Percentiles rank a stretch among this genome's conserved stretches.
Evolutionary conservation across 805 yeast species (phyloP).

Genomic region (Wickerhamiella qilinensis): DNA sequence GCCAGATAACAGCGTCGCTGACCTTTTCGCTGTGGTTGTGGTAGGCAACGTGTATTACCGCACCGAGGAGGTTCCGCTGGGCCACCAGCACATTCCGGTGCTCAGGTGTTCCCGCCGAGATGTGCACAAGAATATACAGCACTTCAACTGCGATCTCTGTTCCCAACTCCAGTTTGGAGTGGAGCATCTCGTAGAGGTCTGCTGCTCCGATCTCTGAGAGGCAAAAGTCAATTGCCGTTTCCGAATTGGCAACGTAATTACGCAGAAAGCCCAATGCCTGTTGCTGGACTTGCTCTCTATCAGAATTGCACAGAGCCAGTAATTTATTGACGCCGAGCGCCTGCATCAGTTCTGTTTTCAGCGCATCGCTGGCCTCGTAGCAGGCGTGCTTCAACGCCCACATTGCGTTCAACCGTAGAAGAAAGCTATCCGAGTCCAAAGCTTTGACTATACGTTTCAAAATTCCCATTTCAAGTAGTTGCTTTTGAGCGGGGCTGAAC

Average conservation of each 20-base stretch:
- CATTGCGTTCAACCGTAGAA: background rate
- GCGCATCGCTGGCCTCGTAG: background rate
- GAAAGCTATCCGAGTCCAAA: background rate
- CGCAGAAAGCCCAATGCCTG: slow-evolving; percentile 2
- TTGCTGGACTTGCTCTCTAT: background rate
- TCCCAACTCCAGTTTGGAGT: background rate
- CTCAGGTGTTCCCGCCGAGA: slow-evolving; percentile 1
- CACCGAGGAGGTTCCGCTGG: background rate
- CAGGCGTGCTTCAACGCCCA: slow-evolving; percentile 1
- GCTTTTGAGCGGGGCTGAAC: background rate
- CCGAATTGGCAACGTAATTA: background rate
- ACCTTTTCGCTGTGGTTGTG: background rate
- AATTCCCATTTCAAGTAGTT: background rate
- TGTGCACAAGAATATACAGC: slow-evolving; percentile 2
- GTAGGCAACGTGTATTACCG: background rate
- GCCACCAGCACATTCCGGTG: slow-evolving; percentile 1
- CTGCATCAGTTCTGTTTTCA: slow-evolving; percentile 1
- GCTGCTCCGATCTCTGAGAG: slow-evolving; percentile 1
- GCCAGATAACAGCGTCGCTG: background rate
- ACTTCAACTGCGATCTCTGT: background rate
- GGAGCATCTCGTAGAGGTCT: slow-evolving; percentile 2
- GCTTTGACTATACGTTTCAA: background rate
- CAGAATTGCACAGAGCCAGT: background rate
- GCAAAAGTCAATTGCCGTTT: slow-evolving; percentile 2
- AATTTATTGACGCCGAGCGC: slow-evolving; percentile 1